A percentile compares a stretch with the other conserved stretches of the same genome.
Conservation (phyloP, 257 asterid genomes). For the Solanum ossicruentum region DNA sequence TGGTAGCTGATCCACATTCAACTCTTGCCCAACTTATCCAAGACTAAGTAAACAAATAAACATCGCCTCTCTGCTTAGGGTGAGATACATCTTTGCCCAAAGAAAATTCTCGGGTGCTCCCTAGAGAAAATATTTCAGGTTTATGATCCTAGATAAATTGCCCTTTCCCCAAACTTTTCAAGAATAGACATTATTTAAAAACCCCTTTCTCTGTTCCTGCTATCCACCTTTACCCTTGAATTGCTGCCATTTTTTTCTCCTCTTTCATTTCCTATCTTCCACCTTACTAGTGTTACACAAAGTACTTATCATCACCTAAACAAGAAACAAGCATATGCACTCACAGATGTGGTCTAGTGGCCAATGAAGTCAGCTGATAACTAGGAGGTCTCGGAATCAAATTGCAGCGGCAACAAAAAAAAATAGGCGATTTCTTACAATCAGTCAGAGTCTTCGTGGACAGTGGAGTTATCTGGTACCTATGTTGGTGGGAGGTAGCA, state of each 20-base stretch:
- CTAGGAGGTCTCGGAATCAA: not conserved
- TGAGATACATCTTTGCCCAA: not conserved
- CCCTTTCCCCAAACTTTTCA: not conserved
- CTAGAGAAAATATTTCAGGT: not conserved
- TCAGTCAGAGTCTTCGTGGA: not conserved
- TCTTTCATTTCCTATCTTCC: not conserved
- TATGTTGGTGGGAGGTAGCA: not conserved
- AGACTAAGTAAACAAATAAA: not conserved
- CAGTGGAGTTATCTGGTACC: not conserved
- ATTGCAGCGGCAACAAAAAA: not conserved
- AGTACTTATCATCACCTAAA: not conserved
- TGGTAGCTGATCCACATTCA: not conserved
- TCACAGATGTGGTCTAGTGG: not conserved
- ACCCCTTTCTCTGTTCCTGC: not conserved
- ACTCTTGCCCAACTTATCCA: not conserved
- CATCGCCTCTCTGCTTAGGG: not conserved
- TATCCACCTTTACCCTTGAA: not conserved
- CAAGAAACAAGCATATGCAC: not conserved
- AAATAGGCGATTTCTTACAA: not conserved
- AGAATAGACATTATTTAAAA: not conserved
- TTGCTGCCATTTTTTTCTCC: not conserved
- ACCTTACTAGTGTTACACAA: not conserved
- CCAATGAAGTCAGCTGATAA: not conserved
- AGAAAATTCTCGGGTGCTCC: not conserved
- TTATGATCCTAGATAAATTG: not conserved